Conservation (phyloP, 495 filamentous ascomycete genomes). For the Aspergillus diversus region DNA sequence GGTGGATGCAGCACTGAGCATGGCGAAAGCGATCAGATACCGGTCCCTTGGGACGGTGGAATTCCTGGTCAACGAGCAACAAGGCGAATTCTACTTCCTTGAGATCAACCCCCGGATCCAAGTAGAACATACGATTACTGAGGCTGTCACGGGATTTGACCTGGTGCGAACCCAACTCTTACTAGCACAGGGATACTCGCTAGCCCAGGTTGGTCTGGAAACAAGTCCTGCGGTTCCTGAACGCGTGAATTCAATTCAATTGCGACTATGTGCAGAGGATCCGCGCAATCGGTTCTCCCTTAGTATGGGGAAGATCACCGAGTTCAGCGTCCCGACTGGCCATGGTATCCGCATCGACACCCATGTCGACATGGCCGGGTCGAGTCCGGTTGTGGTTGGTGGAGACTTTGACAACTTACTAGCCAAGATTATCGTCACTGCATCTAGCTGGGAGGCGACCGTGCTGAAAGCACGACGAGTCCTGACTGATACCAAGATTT, state of each 20-base stretch:
- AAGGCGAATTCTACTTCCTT: constrained; percentile 61
- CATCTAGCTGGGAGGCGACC: constrained; percentile 50
- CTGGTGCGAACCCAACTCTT: constrained; percentile 58
- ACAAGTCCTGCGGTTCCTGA: constrained; percentile 34
- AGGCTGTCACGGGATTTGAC: constrained; percentile 58
- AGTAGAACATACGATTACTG: constrained; percentile 59
- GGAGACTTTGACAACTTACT: constrained; percentile 63
- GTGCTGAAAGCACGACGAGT: constrained; percentile 57
- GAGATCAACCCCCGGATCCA: constrained; percentile 68
- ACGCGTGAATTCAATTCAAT: constrained; percentile 53
- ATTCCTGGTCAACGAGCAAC: constrained; percentile 62
- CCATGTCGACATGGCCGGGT: constrained; percentile 44
- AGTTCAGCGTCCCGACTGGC: constrained; percentile 56
- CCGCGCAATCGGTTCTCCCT: constrained; percentile 54
- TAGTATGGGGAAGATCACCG: constrained; percentile 60
- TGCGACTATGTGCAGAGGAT: constrained; percentile 62
- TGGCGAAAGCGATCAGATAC: constrained; percentile 54
- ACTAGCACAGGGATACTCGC: constrained; percentile 53
- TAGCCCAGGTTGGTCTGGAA: constrained; percentile 46
- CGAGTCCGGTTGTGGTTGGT: constrained; percentile 44
- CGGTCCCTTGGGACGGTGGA: constrained; percentile 62
- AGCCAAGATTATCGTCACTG: constrained; percentile 65
- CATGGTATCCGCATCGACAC: constrained; percentile 62
- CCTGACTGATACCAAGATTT: constrained; percentile 55
- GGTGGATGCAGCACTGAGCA: constrained; percentile 43